A percentile compares a stretch with the other conserved stretches of the same genome.
These are phyloP conservation scores for Thalassiosira profunda DNA, from an alignment of 108 stramenopile species.

Conservation along the genomic window DNA sequence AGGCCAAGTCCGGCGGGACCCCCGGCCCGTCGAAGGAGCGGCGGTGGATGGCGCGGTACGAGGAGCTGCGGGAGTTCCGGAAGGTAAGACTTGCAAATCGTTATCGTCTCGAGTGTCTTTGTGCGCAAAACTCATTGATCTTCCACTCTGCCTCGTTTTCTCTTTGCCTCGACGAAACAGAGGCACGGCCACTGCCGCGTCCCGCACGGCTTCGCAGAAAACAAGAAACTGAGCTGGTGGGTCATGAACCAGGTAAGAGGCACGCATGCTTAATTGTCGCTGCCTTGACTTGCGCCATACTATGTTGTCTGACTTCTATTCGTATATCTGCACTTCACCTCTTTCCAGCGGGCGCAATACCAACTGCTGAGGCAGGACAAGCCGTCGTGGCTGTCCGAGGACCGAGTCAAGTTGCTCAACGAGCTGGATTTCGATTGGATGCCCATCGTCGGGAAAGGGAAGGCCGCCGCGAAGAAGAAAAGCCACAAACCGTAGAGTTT, in stretches of 20 bases:
- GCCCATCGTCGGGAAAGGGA: constrained; percentile 5
- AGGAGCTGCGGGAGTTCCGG: not conserved
- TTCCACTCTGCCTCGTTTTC: no score
- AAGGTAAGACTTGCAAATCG: no score
- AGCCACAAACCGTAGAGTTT: no score
- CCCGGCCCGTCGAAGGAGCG: not conserved
- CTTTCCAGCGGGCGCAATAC: constrained; percentile 24
- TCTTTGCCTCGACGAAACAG: no score
- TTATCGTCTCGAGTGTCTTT: no score
- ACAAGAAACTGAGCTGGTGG: constrained; percentile 28
- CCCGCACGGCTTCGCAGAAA: constrained; percentile 23
- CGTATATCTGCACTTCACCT: no score
- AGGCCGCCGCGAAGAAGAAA: no score
- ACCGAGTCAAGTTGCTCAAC: constrained; percentile 12
- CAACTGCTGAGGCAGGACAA: constrained; percentile 8
- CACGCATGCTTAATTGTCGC: no score
- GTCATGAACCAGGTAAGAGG: no score
- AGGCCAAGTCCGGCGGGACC: not conserved
- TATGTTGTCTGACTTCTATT: no score
- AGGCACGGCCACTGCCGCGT: constrained; percentile 36
- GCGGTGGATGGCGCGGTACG: not conserved
- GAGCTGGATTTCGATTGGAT: constrained; percentile 12
- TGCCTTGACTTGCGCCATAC: no score
- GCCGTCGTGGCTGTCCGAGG: constrained; percentile 14
- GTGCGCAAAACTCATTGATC: no score